phyloP scores from a whole-genome alignment of 108 stramenopile species.

The Cyclotella cryptica region DNA sequence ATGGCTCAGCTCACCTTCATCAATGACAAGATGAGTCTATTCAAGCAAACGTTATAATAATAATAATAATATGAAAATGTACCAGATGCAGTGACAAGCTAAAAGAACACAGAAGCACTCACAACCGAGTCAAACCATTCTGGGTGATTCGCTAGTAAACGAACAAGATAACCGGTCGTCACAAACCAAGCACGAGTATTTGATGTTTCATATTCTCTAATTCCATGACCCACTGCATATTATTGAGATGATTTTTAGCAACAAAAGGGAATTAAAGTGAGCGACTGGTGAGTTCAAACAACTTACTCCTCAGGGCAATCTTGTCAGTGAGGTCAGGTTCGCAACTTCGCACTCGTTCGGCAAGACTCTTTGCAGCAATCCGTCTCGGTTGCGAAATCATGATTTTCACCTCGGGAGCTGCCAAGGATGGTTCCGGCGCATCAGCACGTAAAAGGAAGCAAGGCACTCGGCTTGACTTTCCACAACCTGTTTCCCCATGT shows the following conservation, averaged over 20 bases:
- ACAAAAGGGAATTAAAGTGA: neutral
- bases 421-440: conserved; percentile 59
- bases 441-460: conserved; percentile 80
- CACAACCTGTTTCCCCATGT: conserved; percentile 79
- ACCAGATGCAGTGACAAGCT: neutral
- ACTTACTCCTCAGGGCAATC: conserved; percentile 73
- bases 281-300: neutral
- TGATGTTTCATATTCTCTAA: conserved; percentile 75
- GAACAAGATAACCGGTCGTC: conserved; percentile 92
- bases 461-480: conserved; percentile 56
- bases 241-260: neutral
- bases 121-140: conserved; percentile 59
- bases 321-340: conserved; percentile 65
- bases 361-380: conserved; percentile 89
- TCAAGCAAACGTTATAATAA: neutral
- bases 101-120: neutral
- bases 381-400: conserved; percentile 90
- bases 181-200: conserved; percentile 84
- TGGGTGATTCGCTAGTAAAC: conserved; percentile 89
- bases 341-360: conserved; percentile 77
- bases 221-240: conserved; percentile 81
- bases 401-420: conserved; percentile 71
- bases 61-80: neutral
- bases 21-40: conserved; percentile 16
- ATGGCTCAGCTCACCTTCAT: neutral